These are phyloP conservation scores for Poronia punctata DNA, from an alignment of 495 filamentous ascomycete species.

Conservation along the genomic window DNA sequence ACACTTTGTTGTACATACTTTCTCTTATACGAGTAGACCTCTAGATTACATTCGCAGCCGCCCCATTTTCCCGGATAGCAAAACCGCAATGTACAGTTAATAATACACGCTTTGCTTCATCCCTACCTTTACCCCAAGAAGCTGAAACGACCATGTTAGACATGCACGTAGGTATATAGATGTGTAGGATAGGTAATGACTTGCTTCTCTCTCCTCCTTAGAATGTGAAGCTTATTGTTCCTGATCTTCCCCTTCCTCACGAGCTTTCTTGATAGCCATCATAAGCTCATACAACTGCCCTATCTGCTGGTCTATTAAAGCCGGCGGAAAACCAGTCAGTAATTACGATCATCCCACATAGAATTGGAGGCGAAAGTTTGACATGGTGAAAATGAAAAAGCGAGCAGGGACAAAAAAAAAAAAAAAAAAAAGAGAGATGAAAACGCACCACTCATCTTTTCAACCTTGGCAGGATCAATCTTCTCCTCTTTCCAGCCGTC, in stretches of 20 bases:
- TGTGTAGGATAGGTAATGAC: too few species aligned
- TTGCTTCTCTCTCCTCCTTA: too few species aligned
- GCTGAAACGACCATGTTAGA: not conserved
- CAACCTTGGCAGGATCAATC: conserved; percentile 68
- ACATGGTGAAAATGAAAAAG: too few species aligned
- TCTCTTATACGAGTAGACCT: too few species aligned
- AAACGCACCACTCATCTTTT: conserved; percentile 88
- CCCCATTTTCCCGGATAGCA: not conserved
- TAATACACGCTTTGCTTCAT: not conserved
- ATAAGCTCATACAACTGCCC: conserved; percentile 92
- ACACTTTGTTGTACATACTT: too few species aligned
- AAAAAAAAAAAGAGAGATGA: not conserved
- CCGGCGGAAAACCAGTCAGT: conserved; percentile 1
- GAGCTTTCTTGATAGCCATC: conserved; percentile 65
- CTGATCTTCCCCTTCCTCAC: conserved; percentile 34
- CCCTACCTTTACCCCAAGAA: too few species aligned
- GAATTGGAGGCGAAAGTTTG: too few species aligned
- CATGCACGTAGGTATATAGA: too few species aligned
- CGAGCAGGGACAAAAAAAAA: too few species aligned
- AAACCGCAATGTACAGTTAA: not conserved
- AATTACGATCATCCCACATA: too few species aligned
- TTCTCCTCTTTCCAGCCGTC: conserved; percentile 73
- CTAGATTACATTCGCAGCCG: too few species aligned
- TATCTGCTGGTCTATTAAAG: conserved; percentile 71
- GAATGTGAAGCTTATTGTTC: too few species aligned